A percentile compares a stretch with the other conserved stretches of the same genome.
These are phyloP conservation scores for Cucurbita moschata DNA, from an alignment of 306 rosid species.

Conservation along the genomic window DNA sequence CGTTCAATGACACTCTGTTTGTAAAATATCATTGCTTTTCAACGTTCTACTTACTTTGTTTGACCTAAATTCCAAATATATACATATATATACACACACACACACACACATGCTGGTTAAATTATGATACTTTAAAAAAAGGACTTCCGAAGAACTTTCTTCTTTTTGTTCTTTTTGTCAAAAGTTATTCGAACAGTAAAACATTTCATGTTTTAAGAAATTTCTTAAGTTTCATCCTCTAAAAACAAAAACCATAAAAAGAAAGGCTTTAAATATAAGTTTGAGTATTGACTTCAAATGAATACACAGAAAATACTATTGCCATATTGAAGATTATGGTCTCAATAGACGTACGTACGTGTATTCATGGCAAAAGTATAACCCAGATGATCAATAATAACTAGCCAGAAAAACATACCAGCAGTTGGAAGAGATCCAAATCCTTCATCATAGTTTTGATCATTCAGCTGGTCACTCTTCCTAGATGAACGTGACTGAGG, in stretches of 20 bases:
- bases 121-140: not conserved
- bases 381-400: not conserved
- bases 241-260: not conserved
- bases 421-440: constrained; percentile 18
- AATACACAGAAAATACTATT: not conserved
- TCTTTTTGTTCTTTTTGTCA: not conserved
- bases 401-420: constrained; percentile 13
- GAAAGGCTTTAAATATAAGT: not conserved
- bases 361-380: not conserved
- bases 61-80: too few species aligned
- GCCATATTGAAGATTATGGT: not conserved
- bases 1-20: not conserved
- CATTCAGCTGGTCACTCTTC: constrained; percentile 27
- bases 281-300: not conserved
- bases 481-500: constrained; percentile 22
- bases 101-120: not conserved
- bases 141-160: not conserved
- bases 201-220: too few species aligned
- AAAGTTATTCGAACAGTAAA: too few species aligned
- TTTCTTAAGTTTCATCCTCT: too few species aligned
- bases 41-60: too few species aligned
- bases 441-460: constrained; percentile 21
- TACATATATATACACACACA: too few species aligned
- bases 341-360: not conserved
- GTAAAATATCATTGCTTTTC: not conserved